Evolutionary conservation across 2,329 filamentous ascomycete species (phyloP).

Genomic region (Thyridium curvatum): DNA sequence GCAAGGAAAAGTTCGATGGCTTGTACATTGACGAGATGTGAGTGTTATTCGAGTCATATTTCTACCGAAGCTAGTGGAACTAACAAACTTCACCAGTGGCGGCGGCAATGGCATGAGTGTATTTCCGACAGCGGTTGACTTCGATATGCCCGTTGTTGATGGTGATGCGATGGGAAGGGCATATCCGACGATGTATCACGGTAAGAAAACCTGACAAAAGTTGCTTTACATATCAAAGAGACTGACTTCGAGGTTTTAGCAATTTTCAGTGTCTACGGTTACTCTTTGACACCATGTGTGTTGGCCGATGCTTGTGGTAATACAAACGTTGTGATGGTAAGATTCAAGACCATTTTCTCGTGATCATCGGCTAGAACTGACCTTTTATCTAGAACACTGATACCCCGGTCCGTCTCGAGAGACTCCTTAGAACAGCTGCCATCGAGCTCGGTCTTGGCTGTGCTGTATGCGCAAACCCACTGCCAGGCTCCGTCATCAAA

Average conservation of each 20-base stretch:
- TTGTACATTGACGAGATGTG: conserved; percentile 30
- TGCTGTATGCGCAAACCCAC: conserved; percentile 24
- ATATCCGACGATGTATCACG: conserved; percentile 29
- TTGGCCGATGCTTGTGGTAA: conserved; percentile 30
- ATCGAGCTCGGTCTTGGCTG: conserved; percentile 31
- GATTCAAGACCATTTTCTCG: conserved; percentile 2
- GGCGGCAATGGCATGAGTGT: conserved; percentile 30
- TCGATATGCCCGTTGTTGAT: conserved; percentile 28
- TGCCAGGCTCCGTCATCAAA: conserved; percentile 24
- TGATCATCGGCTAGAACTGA: background rate
- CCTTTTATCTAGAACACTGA: conserved; percentile 20
- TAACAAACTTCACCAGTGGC: conserved; percentile 15
- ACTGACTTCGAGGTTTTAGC: conserved; percentile 12
- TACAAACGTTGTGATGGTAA: conserved; percentile 22
- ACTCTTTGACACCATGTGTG: conserved; percentile 26
- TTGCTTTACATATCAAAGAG: no score
- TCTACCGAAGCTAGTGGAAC: background rate
- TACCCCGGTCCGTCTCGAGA: conserved; percentile 24
- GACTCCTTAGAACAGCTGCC: conserved; percentile 24
- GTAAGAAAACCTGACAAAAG: conserved; percentile 8
- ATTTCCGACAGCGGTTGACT: conserved; percentile 24
- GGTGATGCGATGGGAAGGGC: conserved; percentile 31
- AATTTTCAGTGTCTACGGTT: conserved; percentile 29
- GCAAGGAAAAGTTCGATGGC: conserved; percentile 21
- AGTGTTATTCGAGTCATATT: conserved; percentile 8